Base-by-base conservation (phyloP, 352 stramenopile species). In the Globisporangium megalacanthum region DNA sequence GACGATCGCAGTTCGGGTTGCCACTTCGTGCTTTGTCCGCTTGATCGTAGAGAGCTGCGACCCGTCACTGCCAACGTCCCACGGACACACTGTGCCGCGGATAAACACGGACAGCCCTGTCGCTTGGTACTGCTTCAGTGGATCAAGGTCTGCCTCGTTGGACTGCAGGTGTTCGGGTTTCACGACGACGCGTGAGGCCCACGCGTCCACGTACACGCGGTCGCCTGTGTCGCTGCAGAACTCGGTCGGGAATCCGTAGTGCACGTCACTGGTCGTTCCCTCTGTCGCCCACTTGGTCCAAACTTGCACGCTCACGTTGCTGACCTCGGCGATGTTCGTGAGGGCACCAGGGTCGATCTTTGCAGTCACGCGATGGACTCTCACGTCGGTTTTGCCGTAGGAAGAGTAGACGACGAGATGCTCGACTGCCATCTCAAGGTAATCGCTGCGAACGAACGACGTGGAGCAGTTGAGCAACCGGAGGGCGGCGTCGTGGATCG, bases 331-430 rank as follows among this genome's bases (percentile, higher is more conserved):
- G 15, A 88, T 73, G 47, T 87, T 77, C 33, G 73, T 76, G 5
- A 92, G 39, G 1, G 74, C 73, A 35, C 76, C 73, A 20, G 83
- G 83, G n/a, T 92, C 77, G 46, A 92, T 85, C 64, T 83, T 89
- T 4, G 61, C 66, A 1, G 68, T 71, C 31, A 90, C 31, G 41
- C 70, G 71, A 13, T 77, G 65, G 8, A 89, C 56, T 11, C 73
- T 61, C 3, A 89, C 33, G 35, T 74, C 64, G 6, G 77, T 66
- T 35, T 54, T 64, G 1, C 68, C 66, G 42, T 58, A 62, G 0
- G 57, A 54, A 41, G 82, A 89, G 2, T 52, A 52, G 7, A 82
- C n/a, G 10, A 56, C 46, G 31, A 80, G 22, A 14, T 39, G 54
- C 13, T 83, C 70, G 5, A 89, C 35, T 6, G 54, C 53, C 5